Percentiles rank a stretch among this genome's conserved stretches.
Evolutionary conservation across 2,329 filamentous ascomycete species (phyloP).

Genomic region (Aspergillus ibericus): DNA sequence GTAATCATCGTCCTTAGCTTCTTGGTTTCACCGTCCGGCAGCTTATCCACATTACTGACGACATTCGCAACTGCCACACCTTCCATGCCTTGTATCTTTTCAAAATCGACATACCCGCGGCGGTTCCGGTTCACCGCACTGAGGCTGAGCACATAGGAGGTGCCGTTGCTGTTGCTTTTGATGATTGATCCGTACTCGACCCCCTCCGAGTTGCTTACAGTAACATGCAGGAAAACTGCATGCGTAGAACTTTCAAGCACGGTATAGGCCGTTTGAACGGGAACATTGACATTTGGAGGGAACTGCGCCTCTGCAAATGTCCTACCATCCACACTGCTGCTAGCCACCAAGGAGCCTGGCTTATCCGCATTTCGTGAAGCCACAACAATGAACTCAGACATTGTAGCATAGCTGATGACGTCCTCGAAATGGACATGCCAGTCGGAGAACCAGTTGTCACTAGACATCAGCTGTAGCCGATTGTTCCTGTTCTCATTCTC

Average conservation of each 20-base stretch:
- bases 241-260: constrained; percentile 94
- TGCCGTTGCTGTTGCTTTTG: constrained; percentile 98
- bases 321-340: constrained; percentile 80
- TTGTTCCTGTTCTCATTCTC: constrained; percentile 63
- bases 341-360: constrained; percentile 68
- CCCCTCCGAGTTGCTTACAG: constrained; percentile 65
- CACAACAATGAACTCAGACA: constrained; percentile 95
- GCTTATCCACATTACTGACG: constrained; percentile 70
- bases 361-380: constrained; percentile 66
- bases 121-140: constrained; percentile 77
- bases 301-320: constrained; percentile 82
- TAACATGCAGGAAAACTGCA: constrained; percentile 90
- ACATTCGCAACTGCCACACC: constrained; percentile 86
- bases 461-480: constrained; percentile 70
- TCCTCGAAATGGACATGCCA: constrained; percentile 66
- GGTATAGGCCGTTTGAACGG: constrained; percentile 80
- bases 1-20: constrained; percentile 87
- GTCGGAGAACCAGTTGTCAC: constrained; percentile 72
- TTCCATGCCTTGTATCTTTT: constrained; percentile 90
- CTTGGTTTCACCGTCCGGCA: constrained; percentile 63
- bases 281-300: constrained; percentile 77
- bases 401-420: constrained; percentile 84
- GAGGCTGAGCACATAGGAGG: constrained; percentile 85
- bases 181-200: constrained; percentile 81
- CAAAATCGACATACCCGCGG: constrained; percentile 83